Percentiles rank a stretch among this genome's conserved stretches.
Evolutionary conservation across 495 filamentous ascomycete species (phyloP).

Genomic region (Aspergillus heteromorphus): DNA sequence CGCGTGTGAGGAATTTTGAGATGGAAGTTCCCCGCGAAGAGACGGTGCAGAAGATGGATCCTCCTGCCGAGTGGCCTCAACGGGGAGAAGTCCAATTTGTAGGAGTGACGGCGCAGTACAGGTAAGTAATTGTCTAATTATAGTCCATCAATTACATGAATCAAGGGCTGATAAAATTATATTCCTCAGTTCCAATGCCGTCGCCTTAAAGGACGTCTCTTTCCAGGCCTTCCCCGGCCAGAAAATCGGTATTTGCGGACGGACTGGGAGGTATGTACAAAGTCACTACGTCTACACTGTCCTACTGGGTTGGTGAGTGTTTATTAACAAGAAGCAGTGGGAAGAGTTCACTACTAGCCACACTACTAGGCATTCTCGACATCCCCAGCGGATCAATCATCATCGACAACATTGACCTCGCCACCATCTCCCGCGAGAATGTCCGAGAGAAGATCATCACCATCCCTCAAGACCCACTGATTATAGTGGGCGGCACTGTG

Average conservation of each 20-base stretch:
- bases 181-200: background rate
- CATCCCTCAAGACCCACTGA: background rate
- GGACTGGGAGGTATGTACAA: background rate
- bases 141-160: too few relatives aligned
- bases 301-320: too few relatives aligned
- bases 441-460: background rate
- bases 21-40: background rate
- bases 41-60: background rate
- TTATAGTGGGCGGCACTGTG: background rate
- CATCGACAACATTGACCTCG: background rate
- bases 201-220: background rate
- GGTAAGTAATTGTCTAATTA: background rate
- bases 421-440: background rate
- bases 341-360: background rate
- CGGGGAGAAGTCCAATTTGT: background rate
- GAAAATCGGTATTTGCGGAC: background rate
- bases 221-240: background rate
- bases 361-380: background rate
- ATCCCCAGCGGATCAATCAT: background rate
- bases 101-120: background rate
- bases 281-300: too few relatives aligned
- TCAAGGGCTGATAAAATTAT: background rate
- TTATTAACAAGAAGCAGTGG: background rate
- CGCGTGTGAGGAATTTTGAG: background rate
- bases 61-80: background rate